These are phyloP conservation scores for Talaromyces sp. DNA, from an alignment of 2,329 filamentous ascomycete genomes.

Conservation along the genomic window DNA sequence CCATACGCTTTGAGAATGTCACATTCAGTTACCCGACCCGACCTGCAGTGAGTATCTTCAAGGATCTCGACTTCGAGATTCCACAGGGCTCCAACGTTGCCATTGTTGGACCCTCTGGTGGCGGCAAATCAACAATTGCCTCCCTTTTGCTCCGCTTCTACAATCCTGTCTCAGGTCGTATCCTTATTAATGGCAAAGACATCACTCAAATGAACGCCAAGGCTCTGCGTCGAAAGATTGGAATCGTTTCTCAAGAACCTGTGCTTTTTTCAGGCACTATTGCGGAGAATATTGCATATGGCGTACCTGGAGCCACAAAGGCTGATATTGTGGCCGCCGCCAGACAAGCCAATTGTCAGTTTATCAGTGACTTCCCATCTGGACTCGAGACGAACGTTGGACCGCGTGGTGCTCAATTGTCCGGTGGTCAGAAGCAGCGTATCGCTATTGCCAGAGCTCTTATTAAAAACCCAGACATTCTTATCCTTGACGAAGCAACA, in stretches of 20 bases:
- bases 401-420: slow-evolving; percentile 86
- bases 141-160: slow-evolving; percentile 92
- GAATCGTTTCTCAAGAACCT: slow-evolving; percentile 92
- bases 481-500: slow-evolving; percentile 95
- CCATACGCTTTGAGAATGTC: slow-evolving; percentile 83
- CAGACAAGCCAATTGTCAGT: slow-evolving; percentile 88
- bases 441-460: slow-evolving; percentile 95
- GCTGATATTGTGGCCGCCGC: slow-evolving; percentile 83
- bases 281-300: slow-evolving; percentile 84
- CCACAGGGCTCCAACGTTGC: slow-evolving; percentile 92
- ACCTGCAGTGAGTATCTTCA: slow-evolving; percentile 88
- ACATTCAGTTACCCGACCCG: slow-evolving; percentile 90
- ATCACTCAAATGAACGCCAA: slow-evolving; percentile 87
- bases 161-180: slow-evolving; percentile 69
- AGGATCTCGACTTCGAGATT: slow-evolving; percentile 83
- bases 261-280: slow-evolving; percentile 82
- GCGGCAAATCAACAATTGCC: slow-evolving; percentile 93
- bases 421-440: slow-evolving; percentile 93
- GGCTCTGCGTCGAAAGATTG: slow-evolving; percentile 85
- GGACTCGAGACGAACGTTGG: slow-evolving; percentile 93
- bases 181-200: slow-evolving; percentile 81
- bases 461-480: slow-evolving; percentile 92
- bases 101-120: slow-evolving; percentile 92
- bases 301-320: slow-evolving; percentile 72
- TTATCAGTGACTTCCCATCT: slow-evolving; percentile 94